Base-by-base conservation (phyloP, 768 basidiomycete species). In the Tulasnella sp. region DNA sequence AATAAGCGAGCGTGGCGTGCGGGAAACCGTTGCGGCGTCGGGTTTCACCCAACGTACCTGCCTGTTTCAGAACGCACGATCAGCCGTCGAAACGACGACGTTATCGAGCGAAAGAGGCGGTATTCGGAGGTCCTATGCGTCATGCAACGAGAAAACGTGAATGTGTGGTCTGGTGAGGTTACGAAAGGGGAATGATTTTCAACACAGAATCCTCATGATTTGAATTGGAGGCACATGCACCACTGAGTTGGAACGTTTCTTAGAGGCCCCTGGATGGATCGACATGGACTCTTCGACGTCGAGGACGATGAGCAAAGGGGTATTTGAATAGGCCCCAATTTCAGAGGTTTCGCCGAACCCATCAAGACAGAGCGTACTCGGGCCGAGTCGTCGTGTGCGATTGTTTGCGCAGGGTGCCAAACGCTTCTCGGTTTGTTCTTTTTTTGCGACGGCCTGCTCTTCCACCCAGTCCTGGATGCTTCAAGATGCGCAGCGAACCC, bases 21-120 rank as follows among this genome's bases (percentile, higher is more conserved):
- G 54, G 54, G 54, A 54, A 54, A 54, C 54, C 54, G 54, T 46
- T 54, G 54, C 54, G 54, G 22, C 54, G 54, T 54, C 54, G 54
- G 54, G 54, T 54, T 54, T n/a, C 3, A 24, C 6, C 1, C 3
- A 54, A 54, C 24, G 54, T n/a, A 54, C 22, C 54, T 54, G 54
- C 54, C n/a, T 54, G 54, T 54, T 54, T 54, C 54, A 54, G n/a
- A 24, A 24, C n/a, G 8, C 54, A 18, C 20, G 54, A 6, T n/a
- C 22, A n/a, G n/a, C 54, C 54, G 54, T 54, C 11, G 54, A 54
- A n/a, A n/a, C 54, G 24, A 22, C 22, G 0, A 54, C 54, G 54
- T 54, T 54, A 54, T n/a, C 37, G 37, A 37, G 37, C 37, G 37
- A 22, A n/a, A n/a, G 3, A 54, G n/a, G 12, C 16, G 12, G 50